Base-by-base conservation (phyloP, 2,329 filamentous ascomycete genomes). In the Massarina eburnea region DNA sequence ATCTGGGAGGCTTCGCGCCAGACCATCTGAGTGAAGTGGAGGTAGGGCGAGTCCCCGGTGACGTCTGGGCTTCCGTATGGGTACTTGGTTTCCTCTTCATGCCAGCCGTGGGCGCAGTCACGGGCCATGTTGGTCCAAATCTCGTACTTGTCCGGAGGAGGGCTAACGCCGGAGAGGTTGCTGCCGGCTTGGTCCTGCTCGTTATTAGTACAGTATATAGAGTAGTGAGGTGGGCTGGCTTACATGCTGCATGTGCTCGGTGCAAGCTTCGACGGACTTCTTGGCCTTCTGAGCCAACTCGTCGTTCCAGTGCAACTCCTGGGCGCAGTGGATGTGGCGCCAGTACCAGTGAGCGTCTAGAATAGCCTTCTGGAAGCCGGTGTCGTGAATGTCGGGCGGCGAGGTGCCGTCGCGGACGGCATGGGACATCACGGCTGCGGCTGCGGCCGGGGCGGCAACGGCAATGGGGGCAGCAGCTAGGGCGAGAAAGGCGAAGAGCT, bases 21-120 rank as follows among this genome's bases (percentile, higher is more conserved):
- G 40, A 71, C 67, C 52, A 71, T 54, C 57, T 71, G 68, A 6
- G 65, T 63, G 56, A 71, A 71, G 57, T 71, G 67, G 12, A 59
- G 52, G 24, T 52, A 66, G 45, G 57, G 34, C 5, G 41, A 8
- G 9, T 33, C 7, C 15, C 48, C 35, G 4, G 4, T 9, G 15
- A 26, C 15, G 19, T 38, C n/a, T 4, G 65, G 67, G 17, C 62
- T 52, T 39, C 59, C 50, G 48, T 67, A 70, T 8, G 64, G 63
- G 43, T 70, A 69, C 51, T 65, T 62, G 38, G 43, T 49, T 50
- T 67, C 64, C 47, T 68, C 66, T 39, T 67, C 62, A 41, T 70
- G 62, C 67, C 67, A 69, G 52, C 65, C 65, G 42, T 68, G 64
- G 17, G 60, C 43, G 26, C 60, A 55, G 14, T 44, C 51, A 41